Evolutionary conservation across 2,329 filamentous ascomycete genomes (phyloP).

Genomic region (Botrytis aclada): DNA sequence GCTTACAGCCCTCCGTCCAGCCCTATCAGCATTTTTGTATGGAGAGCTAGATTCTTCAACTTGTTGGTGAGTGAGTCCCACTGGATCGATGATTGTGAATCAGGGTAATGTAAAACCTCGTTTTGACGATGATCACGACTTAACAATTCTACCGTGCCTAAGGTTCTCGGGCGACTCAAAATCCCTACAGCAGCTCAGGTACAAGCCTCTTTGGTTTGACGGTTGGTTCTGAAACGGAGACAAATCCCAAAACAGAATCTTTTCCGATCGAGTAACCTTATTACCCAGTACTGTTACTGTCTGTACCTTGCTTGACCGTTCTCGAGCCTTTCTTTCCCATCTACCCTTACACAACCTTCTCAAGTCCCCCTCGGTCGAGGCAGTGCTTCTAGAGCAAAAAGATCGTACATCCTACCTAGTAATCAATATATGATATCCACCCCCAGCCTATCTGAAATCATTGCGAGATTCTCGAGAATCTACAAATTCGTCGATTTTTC

Average conservation of each 20-base stretch:
- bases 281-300: too few species aligned
- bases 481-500: not conserved
- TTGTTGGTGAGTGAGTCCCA: not conserved
- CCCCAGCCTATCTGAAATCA: slow-evolving; percentile 1
- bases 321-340: not conserved
- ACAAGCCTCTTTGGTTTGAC: slow-evolving; percentile 3
- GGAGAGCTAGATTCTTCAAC: not conserved
- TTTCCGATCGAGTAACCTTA: not conserved
- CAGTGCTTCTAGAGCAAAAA: slow-evolving; percentile 6
- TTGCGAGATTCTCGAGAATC: not conserved
- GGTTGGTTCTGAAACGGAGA: not conserved
- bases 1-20: not conserved
- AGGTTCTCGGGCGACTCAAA: not conserved
- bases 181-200: slow-evolving; percentile 5
- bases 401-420: too few species aligned
- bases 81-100: not conserved
- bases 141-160: not conserved
- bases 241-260: not conserved
- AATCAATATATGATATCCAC: not conserved
- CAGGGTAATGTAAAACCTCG: not conserved
- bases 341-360: not conserved
- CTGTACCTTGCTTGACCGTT: not conserved
- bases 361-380: not conserved
- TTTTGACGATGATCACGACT: not conserved
- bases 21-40: not conserved